Base-by-base conservation (phyloP, 2,329 filamentous ascomycete genomes). In the Diplocarpon mali region DNA sequence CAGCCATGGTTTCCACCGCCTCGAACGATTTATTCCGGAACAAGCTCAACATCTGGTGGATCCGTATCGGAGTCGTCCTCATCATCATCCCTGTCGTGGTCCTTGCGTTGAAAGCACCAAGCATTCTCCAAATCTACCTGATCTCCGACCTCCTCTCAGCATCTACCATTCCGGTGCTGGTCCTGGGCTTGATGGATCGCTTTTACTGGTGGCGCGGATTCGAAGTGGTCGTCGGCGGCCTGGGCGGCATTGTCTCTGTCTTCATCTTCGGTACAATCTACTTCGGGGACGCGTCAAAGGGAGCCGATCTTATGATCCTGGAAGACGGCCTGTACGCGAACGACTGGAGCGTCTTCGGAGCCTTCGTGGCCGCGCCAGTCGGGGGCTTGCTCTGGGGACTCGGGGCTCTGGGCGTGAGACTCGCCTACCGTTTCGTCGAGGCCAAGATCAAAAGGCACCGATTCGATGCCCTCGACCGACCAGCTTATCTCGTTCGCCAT, bases 21-120 rank as follows among this genome's bases (percentile, higher is more conserved):
- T 87, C 82, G 53, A 90, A 90, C 67, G 85, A 92, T 60, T 65
- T 92, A 12, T 90, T 90, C 72, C 79, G 85, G 56, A 92, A 92
- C 70, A 76, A 74, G 48, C 75, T 92, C 45, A 80, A 79, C 57
- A 75, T 89, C 52, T 85, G 83, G 76, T 75, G 70, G 62, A 82
- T 90, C 54, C 80, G 85, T 38, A 70, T 59, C 14, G 70, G 70
- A 34, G 84, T 92, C 20, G 75, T 90, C 1, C 60, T 84, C 13
- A 57, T 89, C 62, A 88, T 88, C 58, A 67, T 88, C 50, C 85
- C 85, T 2, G 75, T 80, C 41, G 74, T 89, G 11, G 75, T 85
- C 20, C 72, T 90, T 38, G 85, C 85, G 10, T 70, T 90, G 44
- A 81, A 80, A 59, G 78, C 79, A 7, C 83, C 84, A 1, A 80